Base-by-base conservation (phyloP, 495 filamentous ascomycete species). In the Hypomontagnella submonticulosa region DNA sequence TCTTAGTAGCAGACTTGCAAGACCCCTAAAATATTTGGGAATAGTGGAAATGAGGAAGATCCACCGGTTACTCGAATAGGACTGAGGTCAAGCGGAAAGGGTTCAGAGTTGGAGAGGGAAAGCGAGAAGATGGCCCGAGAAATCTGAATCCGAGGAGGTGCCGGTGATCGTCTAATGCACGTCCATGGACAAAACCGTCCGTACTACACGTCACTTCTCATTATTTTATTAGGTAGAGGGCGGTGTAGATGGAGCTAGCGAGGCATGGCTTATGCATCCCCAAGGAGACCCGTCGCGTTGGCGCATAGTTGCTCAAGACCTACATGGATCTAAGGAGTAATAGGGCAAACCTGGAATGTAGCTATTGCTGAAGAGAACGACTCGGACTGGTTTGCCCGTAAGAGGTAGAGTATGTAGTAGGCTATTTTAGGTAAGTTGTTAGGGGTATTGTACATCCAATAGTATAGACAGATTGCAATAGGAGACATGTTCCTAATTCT, bases 141-240 rank as follows among this genome's bases (percentile, higher is more conserved):
- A 44, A 46, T 38, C 33, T 10, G 40, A 67, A 54, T 59, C 48
- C 58, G 58, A 67, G 15, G 40, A 63, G 64, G 9, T 48, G 54
- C 65, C 58, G 65, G 42, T 42, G 48, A 60, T 68, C 51, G 20
- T 49, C n/a, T 48, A 40, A 53, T 57, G 23, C 43, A 53, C n/a
- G 38, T 41, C 42, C 16, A 6, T 46, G 38, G 41, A 9, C 38
- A 11, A 58, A 40, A 41, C 18, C 0, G 38, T 42, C 33, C 9
- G 23, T 53, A 4, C 52, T 60, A 60, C 53, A 67, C 64, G 64
- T 67, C 58, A 67, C 47, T 55, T 55, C 46, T 55, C 15, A 36
- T 53, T 44, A 43, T 40, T 27, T 40, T 58, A 50, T 30, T 15
- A 16, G 27, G 19, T 53, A 36, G 52, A 62, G 59, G 49, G 65